phyloP scores from a whole-genome alignment of 2,329 filamentous ascomycete genomes.

The Aureobasidium sp. region DNA sequence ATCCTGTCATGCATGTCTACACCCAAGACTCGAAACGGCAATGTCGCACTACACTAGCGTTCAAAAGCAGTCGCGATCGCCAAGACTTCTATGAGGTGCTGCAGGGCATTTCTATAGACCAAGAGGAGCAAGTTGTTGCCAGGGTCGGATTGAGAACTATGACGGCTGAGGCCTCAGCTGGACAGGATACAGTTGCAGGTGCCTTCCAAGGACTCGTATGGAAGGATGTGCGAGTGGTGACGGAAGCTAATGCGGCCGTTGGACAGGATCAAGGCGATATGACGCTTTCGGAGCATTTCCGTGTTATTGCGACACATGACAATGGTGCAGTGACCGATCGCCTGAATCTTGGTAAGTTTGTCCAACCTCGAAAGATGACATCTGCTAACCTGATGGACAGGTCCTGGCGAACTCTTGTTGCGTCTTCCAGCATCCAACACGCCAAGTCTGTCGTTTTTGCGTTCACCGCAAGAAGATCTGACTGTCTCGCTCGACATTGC shows the following conservation, averaged over 20 bases:
- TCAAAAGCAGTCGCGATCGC: conserved; percentile 63
- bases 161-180: background rate
- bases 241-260: conserved; percentile 52
- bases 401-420: conserved; percentile 40
- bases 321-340: conserved; percentile 76
- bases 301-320: conserved; percentile 67
- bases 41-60: conserved; percentile 70
- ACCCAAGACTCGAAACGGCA: conserved; percentile 59
- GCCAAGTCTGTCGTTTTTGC: conserved; percentile 58
- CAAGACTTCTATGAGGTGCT: conserved; percentile 65
- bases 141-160: conserved; percentile 46
- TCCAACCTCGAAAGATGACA: background rate
- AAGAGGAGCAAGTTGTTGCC: conserved; percentile 62
- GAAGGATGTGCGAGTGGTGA: conserved; percentile 65
- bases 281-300: conserved; percentile 68
- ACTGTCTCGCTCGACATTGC: conserved; percentile 59
- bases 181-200: conserved; percentile 1
- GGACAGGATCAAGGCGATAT: conserved; percentile 56
- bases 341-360: conserved; percentile 60
- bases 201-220: conserved; percentile 46
- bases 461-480: conserved; percentile 69
- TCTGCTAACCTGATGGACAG: conserved; percentile 20
- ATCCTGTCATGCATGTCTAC: conserved; percentile 63
- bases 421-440: conserved; percentile 37
- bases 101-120: conserved; percentile 61